Base-by-base conservation (phyloP, 2,329 filamentous ascomycete genomes). In the Raffaelea ambrosiae region DNA sequence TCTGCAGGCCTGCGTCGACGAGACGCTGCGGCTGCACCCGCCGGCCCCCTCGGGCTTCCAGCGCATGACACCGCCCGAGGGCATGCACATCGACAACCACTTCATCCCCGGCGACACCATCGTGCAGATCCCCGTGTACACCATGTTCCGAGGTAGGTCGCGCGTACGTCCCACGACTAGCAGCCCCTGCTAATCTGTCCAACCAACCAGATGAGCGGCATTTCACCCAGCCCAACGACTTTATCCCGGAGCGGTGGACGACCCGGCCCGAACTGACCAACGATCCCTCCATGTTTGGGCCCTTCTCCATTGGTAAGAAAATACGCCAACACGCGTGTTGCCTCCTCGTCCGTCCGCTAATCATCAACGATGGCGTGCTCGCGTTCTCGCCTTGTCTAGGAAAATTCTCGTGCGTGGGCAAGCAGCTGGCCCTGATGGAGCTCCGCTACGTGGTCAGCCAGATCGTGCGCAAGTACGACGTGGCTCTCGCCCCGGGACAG, bases 1-100 rank as follows among this genome's bases (percentile, higher is more conserved):
- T 39, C 58, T 69, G 11, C 58, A 64, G 41, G 67, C 63, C 3
- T 56, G 59, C 33, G 64, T 72, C 41, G 61, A 71, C 41, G 70
- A 73, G 51, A 20, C 46, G 2, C 47, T 55, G 18, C 51, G 53
- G 11, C 23, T 52, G 14, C 48, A 47, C 4, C 48, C 68, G 2
- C 54, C 67, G 1, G 61, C 68, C 0, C 61, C 63, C 0, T 58
- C 58, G 2, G 66, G 64, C 2, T 29, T 63, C 5, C 60, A 61
- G 40, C 55, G 69, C 2, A 50, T 62, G 26, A 68, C 67, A 3
- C 66, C 68, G 0, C 58, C 61, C 0, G 58, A 66, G 38, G 69
- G 69, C 2, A 48, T 65, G 20, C 50, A 52, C 4, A 56, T 71
- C 5, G 63, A 1, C 58, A 60, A 0, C 52, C 43, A 0, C 62